phyloP scores from a whole-genome alignment of 2,329 filamentous ascomycete species.

The Pyrenochaeta sp. region DNA sequence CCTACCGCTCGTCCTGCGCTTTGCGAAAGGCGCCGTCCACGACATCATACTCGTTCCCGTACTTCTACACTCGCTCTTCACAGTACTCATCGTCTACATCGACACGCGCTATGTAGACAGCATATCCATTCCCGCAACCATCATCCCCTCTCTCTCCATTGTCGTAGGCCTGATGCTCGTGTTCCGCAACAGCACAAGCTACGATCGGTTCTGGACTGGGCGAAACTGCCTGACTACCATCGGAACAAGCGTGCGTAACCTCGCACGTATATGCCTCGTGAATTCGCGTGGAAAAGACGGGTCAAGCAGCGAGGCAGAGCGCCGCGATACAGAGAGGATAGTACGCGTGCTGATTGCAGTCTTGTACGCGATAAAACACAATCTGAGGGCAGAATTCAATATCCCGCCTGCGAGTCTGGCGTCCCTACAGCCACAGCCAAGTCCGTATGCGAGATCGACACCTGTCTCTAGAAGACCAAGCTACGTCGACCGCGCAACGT shows the following conservation, averaged over 20 bases:
- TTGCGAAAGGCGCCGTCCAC: slow-evolving; percentile 71
- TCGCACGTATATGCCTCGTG: slow-evolving; percentile 65
- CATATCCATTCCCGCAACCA: slow-evolving; percentile 65
- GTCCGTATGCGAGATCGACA: slow-evolving; percentile 22
- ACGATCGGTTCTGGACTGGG: slow-evolving; percentile 71
- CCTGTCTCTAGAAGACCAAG: slow-evolving; percentile 36
- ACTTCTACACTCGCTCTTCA: slow-evolving; percentile 65
- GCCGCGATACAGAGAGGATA: slow-evolving; percentile 65
- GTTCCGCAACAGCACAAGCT: slow-evolving; percentile 70
- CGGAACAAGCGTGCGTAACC: slow-evolving; percentile 66
- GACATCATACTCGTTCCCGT: slow-evolving; percentile 65
- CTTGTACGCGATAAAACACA: slow-evolving; percentile 70
- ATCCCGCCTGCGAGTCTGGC: slow-evolving; percentile 50
- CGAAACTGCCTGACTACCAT: slow-evolving; percentile 65
- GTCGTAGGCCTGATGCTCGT: slow-evolving; percentile 74
- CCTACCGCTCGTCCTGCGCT: slow-evolving; percentile 70
- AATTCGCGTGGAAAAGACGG: slow-evolving; percentile 49
- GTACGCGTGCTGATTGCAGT: slow-evolving; percentile 68
- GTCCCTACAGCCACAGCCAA: slow-evolving; percentile 23
- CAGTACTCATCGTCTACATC: slow-evolving; percentile 66
- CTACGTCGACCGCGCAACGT: slow-evolving; percentile 30
- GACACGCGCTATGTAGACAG: slow-evolving; percentile 60
- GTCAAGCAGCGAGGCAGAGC: slow-evolving; percentile 50
- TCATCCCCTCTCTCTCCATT: slow-evolving; percentile 70
- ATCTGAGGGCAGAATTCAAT: slow-evolving; percentile 68